Evolutionary conservation across 2,329 filamentous ascomycete genomes (phyloP).

Genomic region (Colletotrichum plurivorum): DNA sequence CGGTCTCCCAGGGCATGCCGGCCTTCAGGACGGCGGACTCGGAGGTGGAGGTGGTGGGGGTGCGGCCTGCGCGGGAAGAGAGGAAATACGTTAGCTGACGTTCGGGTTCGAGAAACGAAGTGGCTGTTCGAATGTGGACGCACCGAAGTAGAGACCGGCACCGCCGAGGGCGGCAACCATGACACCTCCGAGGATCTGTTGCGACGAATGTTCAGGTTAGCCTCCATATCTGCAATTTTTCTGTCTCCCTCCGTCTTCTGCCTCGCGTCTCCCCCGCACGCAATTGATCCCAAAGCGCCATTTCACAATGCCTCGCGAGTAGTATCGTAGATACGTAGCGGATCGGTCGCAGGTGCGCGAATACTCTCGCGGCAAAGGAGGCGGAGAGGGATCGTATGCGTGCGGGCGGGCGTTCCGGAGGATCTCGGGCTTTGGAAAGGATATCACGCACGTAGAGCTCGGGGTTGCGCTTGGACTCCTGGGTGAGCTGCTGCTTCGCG

Average conservation of each 20-base stretch:
- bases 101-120: conserved; percentile 39
- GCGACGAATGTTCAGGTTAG: conserved; percentile 33
- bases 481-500: conserved; percentile 65
- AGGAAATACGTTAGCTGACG: background rate
- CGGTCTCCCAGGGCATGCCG: conserved; percentile 91
- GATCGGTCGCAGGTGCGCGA: no score
- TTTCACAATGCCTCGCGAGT: no score
- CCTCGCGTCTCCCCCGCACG: conserved; percentile 8
- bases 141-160: conserved; percentile 92
- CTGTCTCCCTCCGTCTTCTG: background rate
- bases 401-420: background rate
- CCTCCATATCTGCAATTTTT: background rate
- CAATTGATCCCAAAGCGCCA: conserved; percentile 1
- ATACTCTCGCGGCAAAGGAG: background rate
- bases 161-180: conserved; percentile 91
- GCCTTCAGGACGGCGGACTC: conserved; percentile 83
- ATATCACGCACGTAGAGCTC: conserved; percentile 59
- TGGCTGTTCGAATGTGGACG: conserved; percentile 40
- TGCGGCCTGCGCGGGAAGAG: conserved; percentile 71
- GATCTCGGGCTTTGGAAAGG: conserved; percentile 28
- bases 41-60: conserved; percentile 87
- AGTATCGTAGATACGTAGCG: no score
- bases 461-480: conserved; percentile 70
- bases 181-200: conserved; percentile 88
- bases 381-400: background rate